A percentile compares a stretch with the other conserved stretches of the same genome.
Evolutionary conservation across 495 filamentous ascomycete genomes (phyloP).

Genomic region (Ramalina intermedia): DNA sequence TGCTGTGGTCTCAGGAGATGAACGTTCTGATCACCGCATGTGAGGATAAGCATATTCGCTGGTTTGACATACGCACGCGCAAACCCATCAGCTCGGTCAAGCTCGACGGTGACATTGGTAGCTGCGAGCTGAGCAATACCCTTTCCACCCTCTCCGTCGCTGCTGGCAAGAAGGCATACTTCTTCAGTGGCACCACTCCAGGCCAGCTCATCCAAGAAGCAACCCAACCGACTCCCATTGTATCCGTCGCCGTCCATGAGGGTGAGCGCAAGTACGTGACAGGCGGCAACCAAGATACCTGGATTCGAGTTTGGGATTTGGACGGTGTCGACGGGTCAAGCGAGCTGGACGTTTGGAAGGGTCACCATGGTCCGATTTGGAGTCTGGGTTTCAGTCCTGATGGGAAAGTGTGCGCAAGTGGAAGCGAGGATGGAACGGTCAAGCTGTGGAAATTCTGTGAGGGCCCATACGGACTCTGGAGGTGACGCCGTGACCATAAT

Average conservation of each 20-base stretch:
- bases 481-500: slow-evolving; percentile 16
- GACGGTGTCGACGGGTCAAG: slow-evolving; percentile 41
- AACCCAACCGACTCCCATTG: slow-evolving; percentile 67
- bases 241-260: slow-evolving; percentile 75
- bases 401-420: slow-evolving; percentile 88
- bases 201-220: slow-evolving; percentile 61
- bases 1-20: slow-evolving; percentile 79
- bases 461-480: slow-evolving; percentile 56
- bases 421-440: slow-evolving; percentile 93
- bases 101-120: slow-evolving; percentile 72
- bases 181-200: slow-evolving; percentile 67
- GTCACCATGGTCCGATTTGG: slow-evolving; percentile 96
- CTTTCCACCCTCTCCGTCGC: slow-evolving; percentile 36
- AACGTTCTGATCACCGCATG: slow-evolving; percentile 80
- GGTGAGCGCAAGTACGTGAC: slow-evolving; percentile 71
- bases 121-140: slow-evolving; percentile 66
- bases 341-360: slow-evolving; percentile 86
- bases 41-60: slow-evolving; percentile 80
- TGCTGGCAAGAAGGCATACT: slow-evolving; percentile 82
- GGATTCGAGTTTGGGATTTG: slow-evolving; percentile 84
- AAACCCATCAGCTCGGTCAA: slow-evolving; percentile 53
- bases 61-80: slow-evolving; percentile 78
- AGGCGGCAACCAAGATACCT: slow-evolving; percentile 74
- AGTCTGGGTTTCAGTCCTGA: slow-evolving; percentile 86
- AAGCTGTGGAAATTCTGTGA: slow-evolving; percentile 74